Evolutionary conservation across 257 asterid genomes (phyloP), one percentile per base, ranked within the genome.

Genomic region (Knoxia roxburghii): DNA sequence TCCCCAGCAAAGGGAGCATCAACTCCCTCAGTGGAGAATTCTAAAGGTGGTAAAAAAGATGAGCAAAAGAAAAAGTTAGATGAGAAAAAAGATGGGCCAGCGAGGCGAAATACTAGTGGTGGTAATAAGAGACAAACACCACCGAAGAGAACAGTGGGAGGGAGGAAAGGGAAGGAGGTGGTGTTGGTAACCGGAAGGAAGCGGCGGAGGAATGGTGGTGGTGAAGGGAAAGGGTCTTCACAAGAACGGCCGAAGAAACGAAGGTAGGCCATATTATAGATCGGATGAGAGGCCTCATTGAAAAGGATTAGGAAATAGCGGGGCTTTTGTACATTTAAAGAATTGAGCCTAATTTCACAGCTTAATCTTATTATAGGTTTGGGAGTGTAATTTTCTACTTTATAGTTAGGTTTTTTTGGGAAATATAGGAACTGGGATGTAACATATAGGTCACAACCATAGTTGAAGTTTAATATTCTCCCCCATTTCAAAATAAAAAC

Each of bases 161-260:
- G 48, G 1, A 80, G 75, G 77, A 80, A 72, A 73, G 80, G 72
- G 24, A 73, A 75, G 17, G 76, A 61, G n/a, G 61, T 27, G 48
- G 51, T 57, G 32, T 37, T 56, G 46, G 54, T 32, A 26, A 20
- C 43, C 21, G 63, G 56, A 40, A 66, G 63, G 41, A 80, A 77
- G 67, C 74, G 80, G 12, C 73, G 58, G 41, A 74, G 75, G 68
- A 82, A 74, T 32, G 65, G 54, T 56, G 70, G 54, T 56, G 70
- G 35, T 35, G 80, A 74, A 61, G 76, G 68, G 32, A 80, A 77
- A 12, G 80, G 71, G 48, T 55, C 78, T 21, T 74, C 80, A 0
- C 75, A 72, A 72, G n/a, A n/a, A n/a, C 72, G 78, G 68, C 73
- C 78, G 14, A 75, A 66, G 67, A 81, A 81, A 78, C 68, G 82